phyloP scores from a whole-genome alignment of 2,329 filamentous ascomycete genomes.

The Delphinella strobiligena region DNA sequence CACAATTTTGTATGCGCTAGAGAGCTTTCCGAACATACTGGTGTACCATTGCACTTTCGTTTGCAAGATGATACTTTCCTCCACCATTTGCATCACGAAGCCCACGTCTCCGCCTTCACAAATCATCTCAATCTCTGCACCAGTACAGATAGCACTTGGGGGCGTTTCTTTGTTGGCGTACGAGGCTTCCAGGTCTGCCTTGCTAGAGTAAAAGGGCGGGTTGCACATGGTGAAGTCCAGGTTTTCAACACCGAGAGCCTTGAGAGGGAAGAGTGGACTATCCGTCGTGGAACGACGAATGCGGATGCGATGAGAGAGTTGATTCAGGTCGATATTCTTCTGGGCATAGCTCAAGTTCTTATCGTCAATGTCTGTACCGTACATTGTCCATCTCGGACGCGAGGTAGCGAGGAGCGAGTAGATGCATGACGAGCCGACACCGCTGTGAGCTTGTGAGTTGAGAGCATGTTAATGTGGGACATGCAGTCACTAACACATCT shows the following conservation, averaged over 20 bases:
- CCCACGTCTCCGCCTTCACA: constrained; percentile 57
- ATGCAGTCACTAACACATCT: constrained; percentile 48
- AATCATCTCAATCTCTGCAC: constrained; percentile 76
- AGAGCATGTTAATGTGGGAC: not conserved
- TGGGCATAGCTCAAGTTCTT: constrained; percentile 55
- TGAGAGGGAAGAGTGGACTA: constrained; percentile 52
- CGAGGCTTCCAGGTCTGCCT: constrained; percentile 53
- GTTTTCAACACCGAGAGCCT: constrained; percentile 37
- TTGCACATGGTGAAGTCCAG: constrained; percentile 89
- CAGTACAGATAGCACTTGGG: constrained; percentile 64
- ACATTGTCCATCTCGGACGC: constrained; percentile 49
- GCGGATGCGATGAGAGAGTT: constrained; percentile 50
- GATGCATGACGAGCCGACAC: constrained; percentile 82
- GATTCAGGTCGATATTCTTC: constrained; percentile 56
- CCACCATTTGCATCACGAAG: constrained; percentile 60
- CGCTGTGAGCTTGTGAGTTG: constrained; percentile 32
- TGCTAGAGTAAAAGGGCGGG: constrained; percentile 81
- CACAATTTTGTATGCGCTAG: constrained; percentile 52
- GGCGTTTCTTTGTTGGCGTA: constrained; percentile 30
- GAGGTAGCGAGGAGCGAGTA: constrained; percentile 73
- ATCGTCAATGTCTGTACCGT: constrained; percentile 57
- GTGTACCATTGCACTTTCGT: constrained; percentile 74
- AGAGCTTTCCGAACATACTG: constrained; percentile 75
- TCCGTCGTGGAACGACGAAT: constrained; percentile 44
- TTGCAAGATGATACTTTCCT: constrained; percentile 51